Evolutionary conservation across 106 monocot species (phyloP), one percentile per base, ranked within the genome.

Genomic region (Gastrodia elata): DNA sequence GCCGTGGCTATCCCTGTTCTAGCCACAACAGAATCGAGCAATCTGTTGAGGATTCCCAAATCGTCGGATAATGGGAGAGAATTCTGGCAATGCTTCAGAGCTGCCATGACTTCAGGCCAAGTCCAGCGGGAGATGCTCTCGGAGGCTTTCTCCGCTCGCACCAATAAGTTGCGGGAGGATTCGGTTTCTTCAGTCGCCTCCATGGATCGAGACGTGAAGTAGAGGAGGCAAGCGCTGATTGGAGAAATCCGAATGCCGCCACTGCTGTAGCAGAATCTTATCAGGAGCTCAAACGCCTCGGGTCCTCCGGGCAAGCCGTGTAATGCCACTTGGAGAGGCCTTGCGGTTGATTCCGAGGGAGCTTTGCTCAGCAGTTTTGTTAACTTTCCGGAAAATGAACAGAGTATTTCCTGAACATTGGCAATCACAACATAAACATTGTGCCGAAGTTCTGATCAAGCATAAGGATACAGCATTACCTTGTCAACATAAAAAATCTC

Each of bases 281-380:
- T 49, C 8, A 78, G 24, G 49, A 73, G 61, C 72, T 78, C 78
- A 36, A 73, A 78, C 36, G 78, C 89, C 46, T 92, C 82, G 0
- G 85, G 28, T 0, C 95, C 89, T 48, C 95, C 95, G 0, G 92
- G 92, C 3, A 96, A 75, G 38, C 81, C 87, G 65, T 78, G 82
- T 61, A 92, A 73, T 15, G 80, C 72, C 13, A 92, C 77, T 73
- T 80, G 87, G 70, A 74, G 74, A 13, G 78, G 38, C 52, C 73
- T 71, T 70, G 71, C 26, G 26, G 75, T 15, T 42, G 80, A 57
- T 57, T 74, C 52, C 18, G 14, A 43, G 10, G 81, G 68, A 52
- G 80, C 27, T n/a, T 74, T 83, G 39, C 64, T 39, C 34, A 84
- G 73, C 49, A 96, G 67, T 44, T 78, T 88, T 41, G 42, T 79